phyloP scores from a whole-genome alignment of 2,329 filamentous ascomycete genomes.

The Pseudocercospora fijiensis region DNA sequence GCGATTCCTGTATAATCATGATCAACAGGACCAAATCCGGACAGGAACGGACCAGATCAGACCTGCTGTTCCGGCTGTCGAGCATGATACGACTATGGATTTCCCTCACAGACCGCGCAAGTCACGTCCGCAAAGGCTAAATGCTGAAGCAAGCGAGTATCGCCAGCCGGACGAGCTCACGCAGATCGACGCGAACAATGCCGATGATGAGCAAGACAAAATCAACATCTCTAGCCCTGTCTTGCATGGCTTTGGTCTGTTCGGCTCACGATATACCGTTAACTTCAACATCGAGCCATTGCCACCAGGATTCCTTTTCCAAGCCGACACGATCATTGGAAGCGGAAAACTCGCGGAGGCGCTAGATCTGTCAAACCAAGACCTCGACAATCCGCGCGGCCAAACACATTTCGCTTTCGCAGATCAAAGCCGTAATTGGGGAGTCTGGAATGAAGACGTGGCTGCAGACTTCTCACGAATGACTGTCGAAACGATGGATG shows the following conservation, averaged over 20 bases:
- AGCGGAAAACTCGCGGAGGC: conserved; percentile 54
- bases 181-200: conserved; percentile 25
- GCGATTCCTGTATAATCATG: conserved; percentile 17
- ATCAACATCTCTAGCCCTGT: conserved; percentile 8
- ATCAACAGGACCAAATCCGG: neutral
- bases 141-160: conserved; percentile 48
- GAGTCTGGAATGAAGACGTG: conserved; percentile 57
- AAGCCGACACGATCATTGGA: conserved; percentile 57
- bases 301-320: conserved; percentile 55
- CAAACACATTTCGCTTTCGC: conserved; percentile 41
- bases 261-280: conserved; percentile 51
- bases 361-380: conserved; percentile 42
- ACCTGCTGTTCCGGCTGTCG: neutral
- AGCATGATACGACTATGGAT: neutral
- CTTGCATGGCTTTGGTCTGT: conserved; percentile 49
- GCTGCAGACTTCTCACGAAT: conserved; percentile 47
- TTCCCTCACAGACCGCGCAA: conserved; percentile 36
- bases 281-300: conserved; percentile 56
- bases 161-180: conserved; percentile 45
- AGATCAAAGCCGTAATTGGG: conserved; percentile 45
- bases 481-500: conserved; percentile 36
- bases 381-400: conserved; percentile 47
- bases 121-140: conserved; percentile 45
- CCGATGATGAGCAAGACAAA: conserved; percentile 2
- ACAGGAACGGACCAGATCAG: neutral